These are phyloP conservation scores for Monosporascus sp. DNA, from an alignment of 2,329 filamentous ascomycete species.

Conservation along the genomic window DNA sequence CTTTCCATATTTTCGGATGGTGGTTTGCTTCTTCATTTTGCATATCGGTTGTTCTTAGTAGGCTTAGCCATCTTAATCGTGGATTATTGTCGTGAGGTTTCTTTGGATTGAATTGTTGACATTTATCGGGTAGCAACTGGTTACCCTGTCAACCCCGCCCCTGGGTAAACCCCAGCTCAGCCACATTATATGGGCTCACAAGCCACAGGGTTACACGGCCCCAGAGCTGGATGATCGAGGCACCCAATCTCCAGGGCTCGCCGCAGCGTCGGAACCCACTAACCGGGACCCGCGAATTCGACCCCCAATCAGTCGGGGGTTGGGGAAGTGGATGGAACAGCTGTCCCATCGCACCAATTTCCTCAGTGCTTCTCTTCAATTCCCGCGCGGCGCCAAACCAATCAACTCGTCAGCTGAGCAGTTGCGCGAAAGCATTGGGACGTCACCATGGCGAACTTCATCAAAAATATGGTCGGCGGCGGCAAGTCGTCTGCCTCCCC, in stretches of 20 bases:
- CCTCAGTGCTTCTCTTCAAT: neutral
- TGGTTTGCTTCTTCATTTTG: slow-evolving; percentile 40
- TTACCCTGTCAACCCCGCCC: neutral
- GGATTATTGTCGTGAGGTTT: neutral
- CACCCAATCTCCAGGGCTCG: too few species aligned
- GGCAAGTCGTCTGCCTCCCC: slow-evolving; percentile 53
- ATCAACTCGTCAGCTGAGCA: slow-evolving; percentile 12
- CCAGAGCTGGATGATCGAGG: neutral
- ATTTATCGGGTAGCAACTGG: neutral
- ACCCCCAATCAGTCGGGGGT: neutral
- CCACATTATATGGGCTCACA: neutral
- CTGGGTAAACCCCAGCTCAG: neutral
- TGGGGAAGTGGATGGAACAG: neutral
- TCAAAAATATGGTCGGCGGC: slow-evolving; percentile 67
- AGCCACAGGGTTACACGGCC: neutral
- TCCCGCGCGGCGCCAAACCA: slow-evolving; percentile 3
- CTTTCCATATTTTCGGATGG: slow-evolving; percentile 47
- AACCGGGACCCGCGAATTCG: neutral
- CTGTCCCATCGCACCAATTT: neutral
- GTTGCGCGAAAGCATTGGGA: slow-evolving; percentile 10
- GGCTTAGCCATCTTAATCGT: neutral
- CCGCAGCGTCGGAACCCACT: neutral
- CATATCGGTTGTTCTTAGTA: neutral
- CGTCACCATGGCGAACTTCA: slow-evolving; percentile 49
- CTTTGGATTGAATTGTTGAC: neutral